Evolutionary conservation across 2,329 filamentous ascomycete species (phyloP).

Genomic region (Paraphoma chrysanthemicola): DNA sequence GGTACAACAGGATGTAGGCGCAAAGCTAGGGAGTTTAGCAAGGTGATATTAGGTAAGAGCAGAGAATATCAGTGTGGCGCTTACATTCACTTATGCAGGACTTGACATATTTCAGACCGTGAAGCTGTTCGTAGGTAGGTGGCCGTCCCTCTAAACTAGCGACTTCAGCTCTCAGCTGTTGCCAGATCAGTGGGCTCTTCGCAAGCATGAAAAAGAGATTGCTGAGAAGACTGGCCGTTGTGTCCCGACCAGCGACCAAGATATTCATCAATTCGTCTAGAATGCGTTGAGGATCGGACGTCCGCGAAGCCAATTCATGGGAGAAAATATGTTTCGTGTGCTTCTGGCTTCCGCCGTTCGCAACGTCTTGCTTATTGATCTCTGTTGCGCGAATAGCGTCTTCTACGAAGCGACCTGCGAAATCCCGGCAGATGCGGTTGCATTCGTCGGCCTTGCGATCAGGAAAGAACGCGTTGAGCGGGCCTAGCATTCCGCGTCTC

Average conservation of each 20-base stretch:
- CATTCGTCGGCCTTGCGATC: too few species aligned
- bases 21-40: background rate
- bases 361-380: background rate
- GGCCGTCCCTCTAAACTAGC: background rate
- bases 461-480: too few species aligned
- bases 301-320: background rate
- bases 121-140: background rate
- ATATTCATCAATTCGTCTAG: constrained; percentile 51
- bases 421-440: too few species aligned
- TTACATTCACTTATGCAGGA: background rate
- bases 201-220: constrained; percentile 39
- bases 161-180: background rate
- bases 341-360: background rate
- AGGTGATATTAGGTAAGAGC: background rate
- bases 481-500: too few species aligned
- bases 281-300: background rate
- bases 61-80: background rate
- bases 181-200: background rate
- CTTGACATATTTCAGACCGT: background rate
- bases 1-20: background rate
- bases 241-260: constrained; percentile 41
- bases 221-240: constrained; percentile 36
- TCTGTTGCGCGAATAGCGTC: too few species aligned
- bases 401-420: too few species aligned
- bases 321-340: background rate